A percentile compares a stretch with the other conserved stretches of the same genome.
phyloP scores from a whole-genome alignment of 106 monocot species.

The Apostasia ramifera region DNA sequence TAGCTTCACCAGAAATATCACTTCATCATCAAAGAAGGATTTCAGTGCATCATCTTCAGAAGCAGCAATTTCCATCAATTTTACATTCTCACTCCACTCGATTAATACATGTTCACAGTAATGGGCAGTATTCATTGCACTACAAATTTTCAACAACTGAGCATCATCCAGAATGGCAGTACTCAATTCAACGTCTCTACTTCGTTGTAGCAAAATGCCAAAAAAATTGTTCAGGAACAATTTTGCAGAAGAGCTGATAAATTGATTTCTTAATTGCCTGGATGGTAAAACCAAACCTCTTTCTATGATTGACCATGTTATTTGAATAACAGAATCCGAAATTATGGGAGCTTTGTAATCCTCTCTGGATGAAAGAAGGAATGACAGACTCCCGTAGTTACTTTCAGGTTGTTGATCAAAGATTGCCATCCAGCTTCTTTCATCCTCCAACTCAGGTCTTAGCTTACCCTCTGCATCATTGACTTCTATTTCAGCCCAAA shows the following conservation, averaged over 20 bases:
- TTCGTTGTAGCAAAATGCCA: constrained; percentile 29
- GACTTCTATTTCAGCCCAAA: constrained; percentile 64
- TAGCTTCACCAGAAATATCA: constrained; percentile 37
- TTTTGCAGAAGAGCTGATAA: constrained; percentile 43
- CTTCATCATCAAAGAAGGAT: constrained; percentile 43
- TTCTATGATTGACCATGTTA: constrained; percentile 51
- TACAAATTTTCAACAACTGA: constrained; percentile 22
- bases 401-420: constrained; percentile 7
- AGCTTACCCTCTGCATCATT: constrained; percentile 43
- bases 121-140: constrained; percentile 46
- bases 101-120: constrained; percentile 56
- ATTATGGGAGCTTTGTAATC: constrained; percentile 62
- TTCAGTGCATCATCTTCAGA: constrained; percentile 6
- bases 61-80: constrained; percentile 34
- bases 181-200: constrained; percentile 22
- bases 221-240: constrained; percentile 51
- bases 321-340: constrained; percentile 49
- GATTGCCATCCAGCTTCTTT: constrained; percentile 36
- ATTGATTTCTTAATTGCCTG: constrained; percentile 21
- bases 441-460: constrained; percentile 40
- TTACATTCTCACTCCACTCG: constrained; percentile 58
- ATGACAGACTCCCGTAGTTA: constrained; percentile 13
- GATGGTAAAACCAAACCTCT: constrained; percentile 32
- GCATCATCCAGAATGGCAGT: constrained; percentile 23
- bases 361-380: constrained; percentile 52